Evolutionary conservation across 2,329 filamentous ascomycete species (phyloP), one percentile per base, ranked within the genome.

Genomic region (Aspergillus proliferans): DNA sequence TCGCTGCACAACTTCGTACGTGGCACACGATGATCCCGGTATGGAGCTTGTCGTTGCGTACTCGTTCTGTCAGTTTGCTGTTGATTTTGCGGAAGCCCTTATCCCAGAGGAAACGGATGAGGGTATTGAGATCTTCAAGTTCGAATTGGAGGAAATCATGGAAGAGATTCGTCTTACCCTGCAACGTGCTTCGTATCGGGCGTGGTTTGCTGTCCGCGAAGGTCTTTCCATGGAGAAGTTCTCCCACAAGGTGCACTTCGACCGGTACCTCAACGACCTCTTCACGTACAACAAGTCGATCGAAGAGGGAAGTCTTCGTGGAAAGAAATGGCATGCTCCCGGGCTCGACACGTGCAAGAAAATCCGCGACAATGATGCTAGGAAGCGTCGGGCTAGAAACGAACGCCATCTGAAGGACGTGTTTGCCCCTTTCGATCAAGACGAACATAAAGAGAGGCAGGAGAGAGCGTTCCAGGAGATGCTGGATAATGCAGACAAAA

Each of bases 1-100:
- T 15, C 49, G 51, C 41, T 58, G 56, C 10, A 45, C 58, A 34
- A 56, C 52, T 9, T 48, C 47, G 8, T 26, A 43, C 14, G 45
- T 50, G 9, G 40, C 38, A 14, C 46, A 56, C 21, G 60, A 62
- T 8, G 58, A 61, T 39, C 61, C 60, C 1, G 65, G 64, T 3
- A 46, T 69, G 54, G 66, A 69, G 43, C 52, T 68, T 9, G 58
- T 67, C 9, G 56, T 69, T 41, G 49, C 48, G 6, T 59, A 65
- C 26, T 48, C 60, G 22, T 66, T 62, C 40, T 56, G 58, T 18
- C 64, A 66, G 46, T 68, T 64, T 48, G 46, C 67, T 1, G 26
- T 57, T 10, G 66, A 68, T 39, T 58, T 58, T 22, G 54, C 56
- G 2, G 62, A 62, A 10, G 47, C 53, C 10, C 44, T 62, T 21